phyloP scores from a whole-genome alignment of 352 stramenopile species.

The Bremia lactucae region DNA sequence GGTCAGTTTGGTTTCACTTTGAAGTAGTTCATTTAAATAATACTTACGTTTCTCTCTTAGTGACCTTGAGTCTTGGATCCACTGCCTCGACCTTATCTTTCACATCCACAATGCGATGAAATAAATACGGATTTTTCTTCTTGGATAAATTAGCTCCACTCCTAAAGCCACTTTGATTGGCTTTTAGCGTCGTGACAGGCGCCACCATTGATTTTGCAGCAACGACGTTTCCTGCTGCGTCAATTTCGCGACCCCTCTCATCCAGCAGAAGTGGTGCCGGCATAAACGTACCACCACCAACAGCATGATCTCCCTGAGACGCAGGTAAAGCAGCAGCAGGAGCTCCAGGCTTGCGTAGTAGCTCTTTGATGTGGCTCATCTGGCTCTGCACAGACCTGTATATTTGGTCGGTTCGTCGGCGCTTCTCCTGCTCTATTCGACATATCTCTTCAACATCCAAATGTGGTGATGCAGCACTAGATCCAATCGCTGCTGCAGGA shows the following conservation, averaged over 20 bases:
- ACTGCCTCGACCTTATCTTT: constrained; percentile 58
- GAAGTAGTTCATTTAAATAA: background rate
- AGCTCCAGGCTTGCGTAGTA: constrained; percentile 41
- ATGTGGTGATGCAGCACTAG: background rate
- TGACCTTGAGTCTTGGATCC: constrained; percentile 64
- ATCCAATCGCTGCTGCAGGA: background rate
- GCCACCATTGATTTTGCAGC: constrained; percentile 27
- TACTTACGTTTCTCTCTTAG: constrained; percentile 74
- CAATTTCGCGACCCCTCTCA: constrained; percentile 66
- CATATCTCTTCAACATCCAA: constrained; percentile 25
- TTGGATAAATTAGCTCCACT: constrained; percentile 11
- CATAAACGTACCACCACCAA: constrained; percentile 37
- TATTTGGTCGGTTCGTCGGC: constrained; percentile 59
- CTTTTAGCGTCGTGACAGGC: constrained; percentile 37
- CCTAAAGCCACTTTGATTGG: constrained; percentile 30
- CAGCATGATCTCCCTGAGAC: background rate
- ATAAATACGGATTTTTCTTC: constrained; percentile 72
- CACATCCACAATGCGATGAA: constrained; percentile 58
- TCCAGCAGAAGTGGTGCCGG: constrained; percentile 69
- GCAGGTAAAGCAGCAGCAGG: background rate
- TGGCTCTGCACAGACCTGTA: constrained; percentile 79
- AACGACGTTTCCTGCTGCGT: constrained; percentile 63
- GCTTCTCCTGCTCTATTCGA: constrained; percentile 44
- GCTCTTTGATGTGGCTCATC: constrained; percentile 64
- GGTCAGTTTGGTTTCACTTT: constrained; percentile 8